These are phyloP conservation scores for Suillus occidentalis DNA, from an alignment of 768 basidiomycete genomes.

Conservation along the genomic window DNA sequence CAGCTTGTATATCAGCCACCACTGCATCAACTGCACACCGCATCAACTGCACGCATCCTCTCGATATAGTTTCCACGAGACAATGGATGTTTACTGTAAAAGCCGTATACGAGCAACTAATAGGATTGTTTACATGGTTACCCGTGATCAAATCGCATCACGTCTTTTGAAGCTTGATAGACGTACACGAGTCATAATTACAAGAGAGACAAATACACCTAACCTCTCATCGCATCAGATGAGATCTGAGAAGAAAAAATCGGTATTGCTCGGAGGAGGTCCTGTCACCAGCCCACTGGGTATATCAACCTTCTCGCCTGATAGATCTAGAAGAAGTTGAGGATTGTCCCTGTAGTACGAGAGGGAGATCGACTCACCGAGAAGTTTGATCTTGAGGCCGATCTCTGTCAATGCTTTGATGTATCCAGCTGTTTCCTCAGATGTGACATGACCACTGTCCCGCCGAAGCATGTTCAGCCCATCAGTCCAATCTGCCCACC, in stretches of 20 bases:
- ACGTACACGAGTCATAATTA: conserved; percentile 11
- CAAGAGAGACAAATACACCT: conserved; percentile 13
- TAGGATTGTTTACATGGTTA: conserved; percentile 21
- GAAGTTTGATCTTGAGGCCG: conserved; percentile 85
- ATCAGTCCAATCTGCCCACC: conserved; percentile 95
- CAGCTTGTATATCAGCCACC: conserved; percentile 26
- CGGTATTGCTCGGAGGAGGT: conserved; percentile 73
- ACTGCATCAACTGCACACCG: conserved; percentile 67
- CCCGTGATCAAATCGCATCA: conserved; percentile 13
- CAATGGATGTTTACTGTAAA: conserved; percentile 22
- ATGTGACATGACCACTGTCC: conserved; percentile 80
- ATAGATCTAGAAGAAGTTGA: conserved; percentile 60
- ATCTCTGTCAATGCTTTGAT: conserved; percentile 88
- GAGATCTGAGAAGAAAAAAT: conserved; percentile 84
- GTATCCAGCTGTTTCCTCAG: conserved; percentile 83
- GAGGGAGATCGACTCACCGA: conserved; percentile 52
- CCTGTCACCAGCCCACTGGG: conserved; percentile 78
- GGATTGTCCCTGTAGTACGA: not conserved
- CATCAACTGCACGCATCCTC: conserved; percentile 56
- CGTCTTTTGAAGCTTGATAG: conserved; percentile 8
- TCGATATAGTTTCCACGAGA: conserved; percentile 17
- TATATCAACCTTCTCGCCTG: conserved; percentile 88
- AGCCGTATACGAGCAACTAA: conserved; percentile 22
- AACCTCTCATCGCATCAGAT: conserved; percentile 23
- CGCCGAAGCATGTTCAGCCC: conserved; percentile 84